A percentile compares a stretch with the other conserved stretches of the same genome.
phyloP scores from a whole-genome alignment of 2,329 filamentous ascomycete species.

The Epichloe coenophiala region DNA sequence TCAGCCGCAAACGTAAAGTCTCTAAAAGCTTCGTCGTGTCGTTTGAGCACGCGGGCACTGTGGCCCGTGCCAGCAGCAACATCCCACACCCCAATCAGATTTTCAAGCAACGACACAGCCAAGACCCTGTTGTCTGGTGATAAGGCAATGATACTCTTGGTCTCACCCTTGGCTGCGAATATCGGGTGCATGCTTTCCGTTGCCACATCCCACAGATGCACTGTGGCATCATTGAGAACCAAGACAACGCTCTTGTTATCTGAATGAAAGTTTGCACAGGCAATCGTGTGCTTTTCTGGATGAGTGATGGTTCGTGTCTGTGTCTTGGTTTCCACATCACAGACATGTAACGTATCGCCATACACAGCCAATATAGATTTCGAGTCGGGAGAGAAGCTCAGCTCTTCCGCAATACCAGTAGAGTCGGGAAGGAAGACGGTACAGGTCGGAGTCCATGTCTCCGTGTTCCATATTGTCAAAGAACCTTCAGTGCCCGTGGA shows the following conservation, averaged over 20 bases:
- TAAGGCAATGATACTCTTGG: conserved; percentile 6
- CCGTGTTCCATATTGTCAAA: conserved; percentile 3
- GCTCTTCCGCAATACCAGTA: conserved; percentile 5
- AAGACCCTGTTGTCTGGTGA: conserved; percentile 6
- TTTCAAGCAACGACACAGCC: conserved; percentile 6
- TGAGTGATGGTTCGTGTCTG: conserved; percentile 1
- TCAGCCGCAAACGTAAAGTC: conserved; percentile 7
- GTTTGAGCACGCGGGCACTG: conserved; percentile 6
- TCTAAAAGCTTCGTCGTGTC: conserved; percentile 5
- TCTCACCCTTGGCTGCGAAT: conserved; percentile 6
- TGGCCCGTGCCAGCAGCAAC: conserved; percentile 5
- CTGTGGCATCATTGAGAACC: conserved; percentile 5
- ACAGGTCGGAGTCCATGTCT: conserved; percentile 1
- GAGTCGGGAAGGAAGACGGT: conserved; percentile 6
- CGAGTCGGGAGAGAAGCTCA: conserved; percentile 6
- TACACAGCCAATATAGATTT: conserved; percentile 6
- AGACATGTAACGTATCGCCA: conserved; percentile 5
- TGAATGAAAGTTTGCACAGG: conserved; percentile 6
- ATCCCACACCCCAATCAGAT: conserved; percentile 7
- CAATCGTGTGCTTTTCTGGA: conserved; percentile 4
- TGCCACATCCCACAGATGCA: conserved; percentile 4
- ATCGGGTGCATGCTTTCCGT: conserved; percentile 3
- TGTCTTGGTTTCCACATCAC: conserved; percentile 4
- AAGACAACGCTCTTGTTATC: conserved; percentile 5
- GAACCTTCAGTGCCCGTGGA: conserved; percentile 6